These are phyloP conservation scores for Phytophthora lateralis DNA, from an alignment of 352 stramenopile species.

Conservation along the genomic window DNA sequence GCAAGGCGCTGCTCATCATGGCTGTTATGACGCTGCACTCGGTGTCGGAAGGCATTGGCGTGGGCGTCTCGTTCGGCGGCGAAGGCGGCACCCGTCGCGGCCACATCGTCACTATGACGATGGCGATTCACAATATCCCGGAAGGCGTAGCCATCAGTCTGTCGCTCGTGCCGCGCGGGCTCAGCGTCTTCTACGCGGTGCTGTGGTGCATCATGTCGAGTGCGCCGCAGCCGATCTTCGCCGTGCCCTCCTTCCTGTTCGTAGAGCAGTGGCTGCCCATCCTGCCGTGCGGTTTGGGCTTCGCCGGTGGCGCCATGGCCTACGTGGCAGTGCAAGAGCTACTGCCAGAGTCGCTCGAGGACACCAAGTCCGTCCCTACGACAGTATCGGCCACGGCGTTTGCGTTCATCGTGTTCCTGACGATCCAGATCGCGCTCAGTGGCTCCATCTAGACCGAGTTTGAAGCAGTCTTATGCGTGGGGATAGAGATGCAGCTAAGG, in stretches of 20 bases:
- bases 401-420: conserved; percentile 85
- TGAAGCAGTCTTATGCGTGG: conserved; percentile 4
- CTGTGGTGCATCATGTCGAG: conserved; percentile 93
- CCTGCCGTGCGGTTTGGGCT: conserved; percentile 95
- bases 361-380: conserved; percentile 79
- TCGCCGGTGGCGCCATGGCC: conserved; percentile 97
- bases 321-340: conserved; percentile 93
- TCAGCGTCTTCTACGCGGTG: conserved; percentile 86
- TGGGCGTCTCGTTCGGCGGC: conserved; percentile 97
- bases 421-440: conserved; percentile 80
- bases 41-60: conserved; percentile 96
- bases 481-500: conserved; percentile 16
- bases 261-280: conserved; percentile 94
- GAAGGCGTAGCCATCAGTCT: conserved; percentile 97
- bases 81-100: conserved; percentile 93
- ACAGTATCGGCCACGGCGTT: conserved; percentile 72
- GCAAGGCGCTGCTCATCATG: conserved; percentile 96
- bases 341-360: conserved; percentile 81
- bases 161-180: conserved; percentile 93
- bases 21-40: conserved; percentile 99
- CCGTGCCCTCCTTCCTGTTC: conserved; percentile 96
- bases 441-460: conserved; percentile 40
- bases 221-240: conserved; percentile 96
- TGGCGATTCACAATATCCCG: conserved; percentile 99
- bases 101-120: conserved; percentile 96